Evolutionary conservation across 1,284 basidiomycete genomes (phyloP), one percentile per base, ranked within the genome.

Genomic region (Trichosporon sp.): DNA sequence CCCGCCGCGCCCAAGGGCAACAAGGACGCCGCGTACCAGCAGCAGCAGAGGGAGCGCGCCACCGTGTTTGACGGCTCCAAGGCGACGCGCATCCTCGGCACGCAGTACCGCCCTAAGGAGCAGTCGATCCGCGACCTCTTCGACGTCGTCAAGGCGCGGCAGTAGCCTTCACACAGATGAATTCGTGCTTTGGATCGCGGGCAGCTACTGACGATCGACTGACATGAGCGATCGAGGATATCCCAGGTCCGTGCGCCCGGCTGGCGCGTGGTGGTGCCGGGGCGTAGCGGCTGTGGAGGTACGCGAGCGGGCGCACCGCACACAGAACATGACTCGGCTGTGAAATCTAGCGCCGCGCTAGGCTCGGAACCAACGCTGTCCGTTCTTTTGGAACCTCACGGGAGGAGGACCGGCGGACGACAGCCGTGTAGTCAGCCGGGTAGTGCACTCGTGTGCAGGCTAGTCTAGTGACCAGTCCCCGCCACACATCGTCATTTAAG

Each of bases 1-100:
- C 63, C 60, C 18, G 44, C 51, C 1, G 58, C 53, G 31, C 64
- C 56, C 34, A 65, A 68, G 42, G 51, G 31, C 18, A 71, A 66
- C 38, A 8, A 56, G 38, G 70, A 64, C 53, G 8, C 62, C 11
- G 62, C 29, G n/a, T 66, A 44, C 68, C 70, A 63, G 21, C 60
- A 64, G 13, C 38, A 60, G 23, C 58, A 69, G 12, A 73, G 68
- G 42, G 62, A 35, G 21, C 31, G 29, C 21, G 58, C 27, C 9
- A 42, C 38, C 8, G 29, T 74, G 12, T 74, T 75, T 64, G 73
- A 75, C 27, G 78, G 79, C 7, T 65, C 70, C 23, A 82, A 82
- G 70, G 76, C 75, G 8, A 69, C 71, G 11, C 72, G 74, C 56
- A 74, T 75, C 11, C 68, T 81, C 27, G 80, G 78, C 18, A 65